Evolutionary conservation across 2,329 filamentous ascomycete genomes (phyloP).

Genomic region (Verticillium longisporum): DNA sequence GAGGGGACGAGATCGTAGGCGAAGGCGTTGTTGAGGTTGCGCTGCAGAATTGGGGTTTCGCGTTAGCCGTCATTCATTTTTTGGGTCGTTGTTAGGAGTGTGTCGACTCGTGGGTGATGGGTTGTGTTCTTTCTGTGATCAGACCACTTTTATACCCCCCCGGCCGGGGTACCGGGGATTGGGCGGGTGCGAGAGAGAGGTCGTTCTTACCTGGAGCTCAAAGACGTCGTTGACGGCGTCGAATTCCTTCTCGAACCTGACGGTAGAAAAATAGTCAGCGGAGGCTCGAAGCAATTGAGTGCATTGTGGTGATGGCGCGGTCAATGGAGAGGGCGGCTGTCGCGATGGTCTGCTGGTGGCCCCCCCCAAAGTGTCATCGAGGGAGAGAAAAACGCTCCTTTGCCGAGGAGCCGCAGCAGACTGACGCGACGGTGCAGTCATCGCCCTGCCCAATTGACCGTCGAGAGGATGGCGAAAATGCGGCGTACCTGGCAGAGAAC

Average conservation of each 20-base stretch:
- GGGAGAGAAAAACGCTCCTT: not conserved
- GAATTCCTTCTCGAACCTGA: slow-evolving; percentile 99
- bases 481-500: slow-evolving; percentile 86
- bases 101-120: not conserved
- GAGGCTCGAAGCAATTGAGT: not conserved
- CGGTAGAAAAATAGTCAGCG: not conserved
- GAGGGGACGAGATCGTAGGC: slow-evolving; percentile 99
- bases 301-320: not conserved
- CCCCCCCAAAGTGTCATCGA: too few relatives aligned
- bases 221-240: slow-evolving; percentile 97
- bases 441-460: not conserved
- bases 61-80: slow-evolving; percentile 4
- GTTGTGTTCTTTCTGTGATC: slow-evolving; percentile 10
- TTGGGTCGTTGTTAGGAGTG: too few relatives aligned
- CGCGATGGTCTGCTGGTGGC: not conserved
- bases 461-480: not conserved
- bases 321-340: not conserved
- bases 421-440: not conserved
- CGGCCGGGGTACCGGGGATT: slow-evolving; percentile 1
- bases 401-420: not conserved
- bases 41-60: slow-evolving; percentile 31
- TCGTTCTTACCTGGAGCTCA: slow-evolving; percentile 81
- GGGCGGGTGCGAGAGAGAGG: not conserved
- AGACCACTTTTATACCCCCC: slow-evolving; percentile 10
- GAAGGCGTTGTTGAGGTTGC: slow-evolving; percentile 99